Evolutionary conservation across 768 basidiomycete species (phyloP).

Genomic region (Lentinula edodes): DNA sequence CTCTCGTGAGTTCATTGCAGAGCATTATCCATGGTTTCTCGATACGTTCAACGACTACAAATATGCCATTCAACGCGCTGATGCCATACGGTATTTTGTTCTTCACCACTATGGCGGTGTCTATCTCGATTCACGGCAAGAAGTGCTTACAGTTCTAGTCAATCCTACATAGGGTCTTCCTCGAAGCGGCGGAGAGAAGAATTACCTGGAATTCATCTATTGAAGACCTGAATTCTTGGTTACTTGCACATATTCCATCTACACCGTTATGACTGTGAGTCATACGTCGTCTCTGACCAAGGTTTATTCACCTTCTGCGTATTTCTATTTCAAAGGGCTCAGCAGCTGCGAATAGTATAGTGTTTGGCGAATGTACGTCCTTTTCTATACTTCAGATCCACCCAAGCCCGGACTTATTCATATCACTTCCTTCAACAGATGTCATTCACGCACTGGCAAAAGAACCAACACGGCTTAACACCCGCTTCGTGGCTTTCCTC

Average conservation of each 20-base stretch:
- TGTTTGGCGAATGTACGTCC: conserved; percentile 66
- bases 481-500: conserved; percentile 48
- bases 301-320: neutral
- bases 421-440: conserved; percentile 35
- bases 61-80: conserved; percentile 92
- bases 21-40: conserved; percentile 88
- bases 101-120: conserved; percentile 93
- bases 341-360: conserved; percentile 53
- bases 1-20: conserved; percentile 85
- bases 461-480: conserved; percentile 37
- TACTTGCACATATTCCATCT: conserved; percentile 54
- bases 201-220: conserved; percentile 70
- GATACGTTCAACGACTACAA: conserved; percentile 89
- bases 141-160: neutral
- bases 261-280: conserved; percentile 52
- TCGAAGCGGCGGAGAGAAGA: conserved; percentile 70
- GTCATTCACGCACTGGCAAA: conserved; percentile 47
- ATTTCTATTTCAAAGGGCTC: conserved; percentile 36
- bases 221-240: conserved; percentile 53
- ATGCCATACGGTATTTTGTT: conserved; percentile 97
- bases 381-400: neutral
- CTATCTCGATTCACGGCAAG: conserved; percentile 67
- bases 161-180: conserved; percentile 49
- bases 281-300: neutral
- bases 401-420: neutral